These are phyloP conservation scores for Stephania japonica DNA, from an alignment of 164 flowering plant species.

Conservation along the genomic window DNA sequence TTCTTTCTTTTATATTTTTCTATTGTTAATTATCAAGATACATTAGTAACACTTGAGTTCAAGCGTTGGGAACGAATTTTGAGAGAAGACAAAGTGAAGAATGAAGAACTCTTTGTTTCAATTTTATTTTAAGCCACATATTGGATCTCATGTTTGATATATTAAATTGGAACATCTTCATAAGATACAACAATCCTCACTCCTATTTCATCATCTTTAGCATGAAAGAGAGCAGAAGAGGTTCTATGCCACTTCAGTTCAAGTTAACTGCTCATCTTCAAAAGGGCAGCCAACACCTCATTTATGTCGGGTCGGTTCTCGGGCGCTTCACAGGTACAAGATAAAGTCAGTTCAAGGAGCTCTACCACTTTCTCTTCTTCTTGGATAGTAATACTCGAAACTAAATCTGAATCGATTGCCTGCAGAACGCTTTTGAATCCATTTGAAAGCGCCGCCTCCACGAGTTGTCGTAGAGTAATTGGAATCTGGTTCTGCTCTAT, in stretches of 20 bases:
- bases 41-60: too few species aligned
- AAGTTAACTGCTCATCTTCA: conserved; percentile 25
- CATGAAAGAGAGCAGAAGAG: not conserved
- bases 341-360: conserved; percentile 48
- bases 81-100: too few species aligned
- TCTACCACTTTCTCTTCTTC: conserved; percentile 28
- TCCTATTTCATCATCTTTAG: not conserved
- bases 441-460: conserved; percentile 37
- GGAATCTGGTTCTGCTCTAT: conserved; percentile 40
- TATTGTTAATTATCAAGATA: too few species aligned
- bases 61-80: too few species aligned
- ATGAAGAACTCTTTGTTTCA: too few species aligned
- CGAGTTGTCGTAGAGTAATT: conserved; percentile 48
- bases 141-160: not conserved
- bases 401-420: conserved; percentile 47
- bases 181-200: not conserved
- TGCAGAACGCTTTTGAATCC: conserved; percentile 30
- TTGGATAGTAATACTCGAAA: conserved; percentile 9
- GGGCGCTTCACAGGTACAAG: conserved; percentile 46
- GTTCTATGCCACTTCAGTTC: not conserved
- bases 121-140: too few species aligned
- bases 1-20: too few species aligned
- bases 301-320: conserved; percentile 61
- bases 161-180: not conserved
- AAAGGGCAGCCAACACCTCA: conserved; percentile 44